phyloP scores from a whole-genome alignment of 768 basidiomycete genomes.

The Russula virescens region DNA sequence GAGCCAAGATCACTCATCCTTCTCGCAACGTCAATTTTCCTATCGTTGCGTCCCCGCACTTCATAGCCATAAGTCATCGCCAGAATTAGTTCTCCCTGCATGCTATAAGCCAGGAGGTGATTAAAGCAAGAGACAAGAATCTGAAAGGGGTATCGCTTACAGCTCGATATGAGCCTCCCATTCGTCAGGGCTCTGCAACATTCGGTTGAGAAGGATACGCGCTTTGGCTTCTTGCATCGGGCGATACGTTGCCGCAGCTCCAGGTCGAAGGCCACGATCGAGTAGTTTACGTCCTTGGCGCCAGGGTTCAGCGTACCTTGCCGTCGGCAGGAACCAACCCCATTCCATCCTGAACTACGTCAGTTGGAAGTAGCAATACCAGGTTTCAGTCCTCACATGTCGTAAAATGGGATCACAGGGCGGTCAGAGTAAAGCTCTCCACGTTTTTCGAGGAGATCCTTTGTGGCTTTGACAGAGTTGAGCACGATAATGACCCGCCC shows the following conservation, averaged over 20 bases:
- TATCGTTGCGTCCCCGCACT: not conserved
- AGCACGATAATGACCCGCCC: conserved; percentile 46
- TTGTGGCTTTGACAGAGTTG: conserved; percentile 40
- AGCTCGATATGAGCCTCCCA: conserved; percentile 11
- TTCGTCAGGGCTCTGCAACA: not conserved
- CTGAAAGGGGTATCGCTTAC: not conserved
- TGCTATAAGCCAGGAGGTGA: conserved; percentile 13
- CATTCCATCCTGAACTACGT: not conserved
- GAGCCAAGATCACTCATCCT: not conserved
- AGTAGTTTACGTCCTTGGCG: not conserved
- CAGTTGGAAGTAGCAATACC: not conserved
- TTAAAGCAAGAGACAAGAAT: not conserved
- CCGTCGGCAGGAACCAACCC: not conserved
- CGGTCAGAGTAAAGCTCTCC: conserved; percentile 32
- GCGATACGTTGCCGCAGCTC: not conserved
- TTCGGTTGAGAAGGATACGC: not conserved
- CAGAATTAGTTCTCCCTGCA: not conserved
- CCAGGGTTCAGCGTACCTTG: not conserved
- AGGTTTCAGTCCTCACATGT: not conserved
- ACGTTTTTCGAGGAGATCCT: conserved; percentile 49
- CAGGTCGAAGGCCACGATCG: not conserved
- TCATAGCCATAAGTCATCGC: not conserved
- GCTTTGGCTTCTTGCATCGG: not conserved
- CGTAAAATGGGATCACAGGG: not conserved
- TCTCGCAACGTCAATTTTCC: not conserved